Conservation (phyloP, 116 monocot species). For the Posidonia oceanica region DNA sequence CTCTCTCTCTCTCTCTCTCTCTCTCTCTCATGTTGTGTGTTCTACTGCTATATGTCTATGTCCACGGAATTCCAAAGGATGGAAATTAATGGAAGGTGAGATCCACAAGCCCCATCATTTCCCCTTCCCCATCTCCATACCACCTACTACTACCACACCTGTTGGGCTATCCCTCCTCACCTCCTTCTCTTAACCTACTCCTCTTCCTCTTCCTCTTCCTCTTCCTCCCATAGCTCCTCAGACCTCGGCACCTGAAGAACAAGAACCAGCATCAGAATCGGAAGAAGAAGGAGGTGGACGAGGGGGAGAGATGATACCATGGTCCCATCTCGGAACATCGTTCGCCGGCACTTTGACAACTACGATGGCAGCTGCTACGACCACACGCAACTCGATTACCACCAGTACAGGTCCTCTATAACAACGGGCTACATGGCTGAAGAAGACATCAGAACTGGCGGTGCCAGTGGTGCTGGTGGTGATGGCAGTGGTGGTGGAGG, state of each 20-base stretch:
- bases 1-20: constrained; percentile 5
- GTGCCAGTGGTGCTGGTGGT: constrained; percentile 12
- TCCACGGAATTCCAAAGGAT: constrained; percentile 27
- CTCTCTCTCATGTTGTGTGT: not conserved
- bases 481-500: constrained; percentile 13
- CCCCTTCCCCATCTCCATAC: not conserved
- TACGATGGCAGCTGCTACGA: constrained; percentile 29
- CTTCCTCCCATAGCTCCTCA: not conserved
- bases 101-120: constrained; percentile 13
- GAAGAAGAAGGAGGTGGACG: not conserved
- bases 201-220: constrained; percentile 2
- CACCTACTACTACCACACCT: not conserved
- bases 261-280: not conserved
- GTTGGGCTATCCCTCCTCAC: not conserved
- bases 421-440: not conserved
- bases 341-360: constrained; percentile 33
- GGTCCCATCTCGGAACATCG: constrained; percentile 39
- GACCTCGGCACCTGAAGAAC: not conserved
- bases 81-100: constrained; percentile 33
- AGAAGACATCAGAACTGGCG: constrained; percentile 2
- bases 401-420: not conserved
- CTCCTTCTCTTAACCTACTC: not conserved
- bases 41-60: not conserved
- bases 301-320: constrained; percentile 15
- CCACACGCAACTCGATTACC: not conserved